These are phyloP conservation scores for Grigorovia transvaalensis DNA, from an alignment of 805 yeast genomes.

Conservation along the genomic window DNA sequence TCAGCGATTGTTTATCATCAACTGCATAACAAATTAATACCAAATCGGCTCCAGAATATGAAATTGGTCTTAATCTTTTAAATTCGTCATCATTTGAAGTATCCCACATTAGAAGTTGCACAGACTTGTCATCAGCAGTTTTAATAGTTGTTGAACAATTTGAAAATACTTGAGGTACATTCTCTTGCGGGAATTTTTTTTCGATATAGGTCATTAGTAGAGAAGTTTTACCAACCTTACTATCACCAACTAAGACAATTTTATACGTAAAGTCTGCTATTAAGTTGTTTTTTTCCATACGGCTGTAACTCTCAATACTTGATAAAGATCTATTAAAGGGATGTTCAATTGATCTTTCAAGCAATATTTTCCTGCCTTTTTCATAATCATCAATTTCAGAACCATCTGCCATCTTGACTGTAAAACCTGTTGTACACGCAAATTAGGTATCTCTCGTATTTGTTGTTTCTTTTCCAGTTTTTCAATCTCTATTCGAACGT, in stretches of 20 bases:
- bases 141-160: slow-evolving; percentile 54
- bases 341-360: slow-evolving; percentile 1
- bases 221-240: slow-evolving; percentile 87
- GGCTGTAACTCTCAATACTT: slow-evolving; percentile 21
- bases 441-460: too few relatives aligned
- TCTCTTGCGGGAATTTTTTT: slow-evolving; percentile 52
- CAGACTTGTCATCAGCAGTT: slow-evolving; percentile 38
- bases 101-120: slow-evolving; percentile 76
- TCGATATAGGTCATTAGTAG: slow-evolving; percentile 54
- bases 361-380: not conserved
- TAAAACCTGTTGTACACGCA: not conserved
- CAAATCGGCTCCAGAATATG: slow-evolving; percentile 71
- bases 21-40: slow-evolving; percentile 68
- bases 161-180: slow-evolving; percentile 79
- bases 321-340: slow-evolving; percentile 19
- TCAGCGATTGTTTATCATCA: slow-evolving; percentile 50
- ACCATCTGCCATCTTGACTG: not conserved
- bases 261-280: slow-evolving; percentile 36
- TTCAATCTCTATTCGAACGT: too few relatives aligned
- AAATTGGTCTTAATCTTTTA: slow-evolving; percentile 66
- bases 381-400: not conserved
- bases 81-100: slow-evolving; percentile 88
- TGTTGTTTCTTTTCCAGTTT: too few relatives aligned
- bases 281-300: slow-evolving; percentile 15
- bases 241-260: slow-evolving; percentile 79